phyloP scores from a whole-genome alignment of 495 filamentous ascomycete species.

The Aspergillus affinis region DNA sequence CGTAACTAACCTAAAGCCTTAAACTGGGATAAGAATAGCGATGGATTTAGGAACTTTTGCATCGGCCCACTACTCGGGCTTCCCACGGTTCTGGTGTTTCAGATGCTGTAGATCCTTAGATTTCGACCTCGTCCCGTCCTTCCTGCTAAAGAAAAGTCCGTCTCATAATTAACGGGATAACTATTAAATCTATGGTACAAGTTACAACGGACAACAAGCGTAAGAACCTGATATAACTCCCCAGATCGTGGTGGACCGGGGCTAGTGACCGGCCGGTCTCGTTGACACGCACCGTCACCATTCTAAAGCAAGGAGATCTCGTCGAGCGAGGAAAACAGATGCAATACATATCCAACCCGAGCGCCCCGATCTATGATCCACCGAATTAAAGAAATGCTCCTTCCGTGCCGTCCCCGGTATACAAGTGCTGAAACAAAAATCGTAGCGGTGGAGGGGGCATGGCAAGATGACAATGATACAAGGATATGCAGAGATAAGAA shows the following conservation, averaged over 20 bases:
- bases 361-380: slow-evolving; percentile 13
- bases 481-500: background rate
- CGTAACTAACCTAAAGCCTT: background rate
- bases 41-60: background rate
- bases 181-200: background rate
- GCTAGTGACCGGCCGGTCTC: too few relatives aligned
- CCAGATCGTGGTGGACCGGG: background rate
- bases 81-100: background rate
- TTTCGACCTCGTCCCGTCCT: background rate
- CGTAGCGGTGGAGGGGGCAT: background rate
- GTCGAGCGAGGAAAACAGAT: background rate
- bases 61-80: background rate
- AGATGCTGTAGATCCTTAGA: background rate
- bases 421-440: background rate
- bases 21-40: background rate
- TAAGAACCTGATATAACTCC: background rate
- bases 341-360: slow-evolving; percentile 11
- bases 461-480: background rate
- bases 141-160: too few relatives aligned
- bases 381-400: slow-evolving; percentile 8
- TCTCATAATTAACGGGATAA: background rate
- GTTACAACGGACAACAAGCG: background rate
- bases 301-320: background rate
- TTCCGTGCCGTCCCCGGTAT: slow-evolving; percentile 1
- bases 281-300: background rate